Evolutionary conservation across 169 alveolate genomes (phyloP), one percentile per base, ranked within the genome.

Genomic region (Eimeria necatrix): DNA sequence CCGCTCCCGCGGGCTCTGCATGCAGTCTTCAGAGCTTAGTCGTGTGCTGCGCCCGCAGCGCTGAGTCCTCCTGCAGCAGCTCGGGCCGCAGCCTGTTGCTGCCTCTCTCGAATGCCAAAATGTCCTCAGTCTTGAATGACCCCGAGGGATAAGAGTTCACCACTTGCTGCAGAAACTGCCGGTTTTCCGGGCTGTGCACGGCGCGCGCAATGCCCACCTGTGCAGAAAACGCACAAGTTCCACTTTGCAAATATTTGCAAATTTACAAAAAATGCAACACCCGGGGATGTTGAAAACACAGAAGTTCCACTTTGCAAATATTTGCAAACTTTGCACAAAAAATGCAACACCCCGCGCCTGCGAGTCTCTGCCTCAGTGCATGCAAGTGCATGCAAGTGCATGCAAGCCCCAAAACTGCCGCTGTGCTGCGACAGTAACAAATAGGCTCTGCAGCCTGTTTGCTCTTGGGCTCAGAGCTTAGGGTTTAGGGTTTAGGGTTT

Each of bases 151-250:
- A 89, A n/a, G n/a, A 83, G 20, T 89, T 56, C 61, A 89, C 76
- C 53, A 89, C 94, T 10, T 24, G 32, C 71, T 60, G 41, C 48
- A 89, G 61, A 60, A 64, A 89, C 59, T 26, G 22, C 24, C 52
- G 26, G 48, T 89, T 89, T 52, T 89, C 89, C 48, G n/a, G 60
- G 80, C 68, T 89, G 78, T 89, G 94, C 22, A 89, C 86, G 7
- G 94, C 94, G 12, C 88, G 86, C 4, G 94, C 94, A 48, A 89
- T 89, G 22, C 94, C 94, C 24, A 89, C 88, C 94, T 89, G 88
- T 4, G 16, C n/a, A 20, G n/a, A 78, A 24, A 18, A 68, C 1
- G 3, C 20, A 24, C 2, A 3, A 18, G 1, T 18, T 12, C 2
- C 1, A 0, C 1, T 20, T 32, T 32, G 41, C 41, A n/a, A 18